phyloP scores from a whole-genome alignment of 2,329 filamentous ascomycete genomes.

The Thielaviopsis musarum region DNA sequence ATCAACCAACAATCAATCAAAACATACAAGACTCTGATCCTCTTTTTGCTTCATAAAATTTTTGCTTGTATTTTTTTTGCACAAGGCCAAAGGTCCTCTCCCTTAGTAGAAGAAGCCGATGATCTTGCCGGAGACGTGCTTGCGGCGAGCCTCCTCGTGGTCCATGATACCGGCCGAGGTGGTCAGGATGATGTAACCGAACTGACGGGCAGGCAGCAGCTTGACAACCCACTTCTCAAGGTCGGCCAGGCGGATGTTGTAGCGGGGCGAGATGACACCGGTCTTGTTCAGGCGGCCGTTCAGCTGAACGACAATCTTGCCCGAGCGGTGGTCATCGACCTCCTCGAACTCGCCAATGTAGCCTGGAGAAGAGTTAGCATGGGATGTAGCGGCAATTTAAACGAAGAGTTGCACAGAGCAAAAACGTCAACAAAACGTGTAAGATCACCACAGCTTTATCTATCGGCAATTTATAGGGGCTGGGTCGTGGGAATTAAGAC shows the following conservation, averaged over 20 bases:
- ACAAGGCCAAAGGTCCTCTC: constrained; percentile 8
- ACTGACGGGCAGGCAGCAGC: constrained; percentile 97
- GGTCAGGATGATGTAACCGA: constrained; percentile 97
- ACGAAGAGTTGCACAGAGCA: constrained; percentile 62
- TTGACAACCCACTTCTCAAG: constrained; percentile 99
- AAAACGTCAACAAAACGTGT: constrained; percentile 69
- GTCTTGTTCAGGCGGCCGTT: constrained; percentile 77
- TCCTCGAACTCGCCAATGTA: constrained; percentile 99
- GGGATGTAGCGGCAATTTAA: constrained; percentile 83
- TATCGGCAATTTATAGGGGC: constrained; percentile 99
- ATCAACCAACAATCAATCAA: not conserved
- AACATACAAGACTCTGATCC: constrained; percentile 3
- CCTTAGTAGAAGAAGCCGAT: constrained; percentile 97
- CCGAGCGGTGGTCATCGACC: constrained; percentile 97
- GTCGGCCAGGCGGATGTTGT: constrained; percentile 95
- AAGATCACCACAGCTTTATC: constrained; percentile 77
- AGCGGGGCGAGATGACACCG: constrained; percentile 96
- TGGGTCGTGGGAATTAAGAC: constrained; percentile 67
- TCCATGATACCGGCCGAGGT: constrained; percentile 99
- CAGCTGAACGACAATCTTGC: constrained; percentile 99
- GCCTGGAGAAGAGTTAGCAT: constrained; percentile 47
- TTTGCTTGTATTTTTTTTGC: constrained; percentile 14
- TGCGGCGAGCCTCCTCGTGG: constrained; percentile 97
- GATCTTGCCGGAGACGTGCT: constrained; percentile 99
- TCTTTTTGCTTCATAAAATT: constrained; percentile 7